Percentiles rank a stretch among this genome's conserved stretches.
phyloP scores from a whole-genome alignment of 139 green algal species.

The Picochlorum sp. region DNA sequence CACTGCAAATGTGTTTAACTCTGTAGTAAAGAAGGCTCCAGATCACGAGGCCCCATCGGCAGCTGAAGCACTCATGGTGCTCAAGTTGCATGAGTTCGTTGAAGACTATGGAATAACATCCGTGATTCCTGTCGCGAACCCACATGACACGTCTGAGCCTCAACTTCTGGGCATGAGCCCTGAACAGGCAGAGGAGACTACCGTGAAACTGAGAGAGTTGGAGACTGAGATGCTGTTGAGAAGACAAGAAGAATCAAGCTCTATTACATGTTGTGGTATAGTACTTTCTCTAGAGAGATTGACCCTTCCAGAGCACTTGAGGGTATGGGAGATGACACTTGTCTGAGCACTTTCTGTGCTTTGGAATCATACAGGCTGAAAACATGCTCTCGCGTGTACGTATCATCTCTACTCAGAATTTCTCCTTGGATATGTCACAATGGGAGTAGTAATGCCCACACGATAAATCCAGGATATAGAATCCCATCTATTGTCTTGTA shows the following conservation, averaged over 20 bases:
- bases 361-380: too few relatives aligned
- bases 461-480: too few relatives aligned
- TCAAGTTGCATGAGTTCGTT: constrained; percentile 6
- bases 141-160: constrained; percentile 22
- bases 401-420: too few relatives aligned
- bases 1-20: background rate
- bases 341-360: too few relatives aligned
- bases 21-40: background rate
- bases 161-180: constrained; percentile 29
- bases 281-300: constrained; percentile 5
- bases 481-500: too few relatives aligned
- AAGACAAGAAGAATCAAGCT: constrained; percentile 12
- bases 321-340: constrained; percentile 28
- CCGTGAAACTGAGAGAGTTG: constrained; percentile 23
- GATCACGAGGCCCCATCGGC: background rate
- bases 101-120: constrained; percentile 4
- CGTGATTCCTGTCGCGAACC: constrained; percentile 10
- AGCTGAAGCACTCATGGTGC: constrained; percentile 12
- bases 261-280: constrained; percentile 16
- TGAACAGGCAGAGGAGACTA: constrained; percentile 27
- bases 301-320: constrained; percentile 22
- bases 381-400: too few relatives aligned
- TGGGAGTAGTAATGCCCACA: too few relatives aligned
- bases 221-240: constrained; percentile 24
- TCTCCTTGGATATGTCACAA: too few relatives aligned